These are phyloP conservation scores for Asterochloris erici DNA, from an alignment of 139 green algal species.

Conservation along the genomic window DNA sequence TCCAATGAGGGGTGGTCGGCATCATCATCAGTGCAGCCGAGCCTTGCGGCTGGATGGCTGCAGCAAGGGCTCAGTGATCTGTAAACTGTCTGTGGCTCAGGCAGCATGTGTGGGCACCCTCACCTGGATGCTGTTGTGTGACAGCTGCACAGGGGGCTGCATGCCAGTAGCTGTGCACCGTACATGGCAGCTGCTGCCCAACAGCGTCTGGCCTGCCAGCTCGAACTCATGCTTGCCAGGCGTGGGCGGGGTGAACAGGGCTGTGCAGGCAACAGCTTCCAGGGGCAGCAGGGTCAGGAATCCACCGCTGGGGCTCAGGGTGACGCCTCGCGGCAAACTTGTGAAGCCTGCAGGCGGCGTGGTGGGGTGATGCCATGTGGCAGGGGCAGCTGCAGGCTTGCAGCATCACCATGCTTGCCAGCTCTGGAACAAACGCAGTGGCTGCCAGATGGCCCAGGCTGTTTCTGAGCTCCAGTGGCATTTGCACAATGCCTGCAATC, in stretches of 20 bases:
- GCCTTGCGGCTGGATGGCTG: not conserved
- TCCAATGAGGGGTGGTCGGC: not conserved
- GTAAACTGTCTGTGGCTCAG: not conserved
- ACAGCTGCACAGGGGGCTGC: slow-evolving; percentile 38
- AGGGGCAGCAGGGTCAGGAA: slow-evolving; percentile 55
- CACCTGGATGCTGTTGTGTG: slow-evolving; percentile 40
- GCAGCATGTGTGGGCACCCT: not conserved
- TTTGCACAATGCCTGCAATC: not conserved
- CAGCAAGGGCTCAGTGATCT: not conserved
- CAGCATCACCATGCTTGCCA: not conserved
- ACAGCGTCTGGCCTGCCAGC: slow-evolving; percentile 1
- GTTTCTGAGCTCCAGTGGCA: not conserved
- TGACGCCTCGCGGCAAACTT: slow-evolving; percentile 36
- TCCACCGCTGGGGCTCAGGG: slow-evolving; percentile 39
- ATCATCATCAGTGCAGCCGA: not conserved
- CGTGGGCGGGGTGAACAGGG: not conserved
- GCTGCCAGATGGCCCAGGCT: not conserved
- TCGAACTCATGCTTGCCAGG: not conserved
- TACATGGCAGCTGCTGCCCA: slow-evolving; percentile 42
- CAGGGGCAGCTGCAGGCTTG: not conserved
- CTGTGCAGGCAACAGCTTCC: not conserved
- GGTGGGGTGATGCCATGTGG: not conserved
- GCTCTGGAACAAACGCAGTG: too few relatives aligned
- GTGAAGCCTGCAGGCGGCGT: slow-evolving; percentile 5
- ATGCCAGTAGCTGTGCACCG: slow-evolving; percentile 33